Conservation (phyloP, 257 asterid genomes). For the Rauvolfia tetraphylla region DNA sequence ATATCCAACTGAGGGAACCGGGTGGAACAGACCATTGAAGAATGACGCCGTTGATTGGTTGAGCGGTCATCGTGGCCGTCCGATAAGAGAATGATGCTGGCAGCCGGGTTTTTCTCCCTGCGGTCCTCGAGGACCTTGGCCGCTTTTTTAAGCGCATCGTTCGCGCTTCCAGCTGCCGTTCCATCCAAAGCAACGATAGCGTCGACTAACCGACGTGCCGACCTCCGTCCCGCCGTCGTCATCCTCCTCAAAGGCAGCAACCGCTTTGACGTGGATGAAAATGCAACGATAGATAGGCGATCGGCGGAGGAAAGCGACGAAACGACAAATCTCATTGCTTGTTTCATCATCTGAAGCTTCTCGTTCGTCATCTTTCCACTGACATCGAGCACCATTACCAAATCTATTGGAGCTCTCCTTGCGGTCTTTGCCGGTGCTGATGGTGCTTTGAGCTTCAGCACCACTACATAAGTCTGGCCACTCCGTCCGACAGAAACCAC, state of each 20-base stretch:
- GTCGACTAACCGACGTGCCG: slow-evolving; percentile 85
- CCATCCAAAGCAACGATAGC: slow-evolving; percentile 63
- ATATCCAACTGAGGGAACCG: slow-evolving; percentile 52
- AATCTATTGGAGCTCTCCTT: slow-evolving; percentile 69
- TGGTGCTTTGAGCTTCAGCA: slow-evolving; percentile 70
- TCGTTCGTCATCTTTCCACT: slow-evolving; percentile 53
- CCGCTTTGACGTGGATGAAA: slow-evolving; percentile 80
- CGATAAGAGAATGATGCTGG: slow-evolving; percentile 62
- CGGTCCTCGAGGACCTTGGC: slow-evolving; percentile 94
- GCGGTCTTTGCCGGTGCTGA: slow-evolving; percentile 25
- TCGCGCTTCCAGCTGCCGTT: slow-evolving; percentile 46
- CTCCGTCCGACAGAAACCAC: slow-evolving; percentile 69
- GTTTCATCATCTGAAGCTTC: slow-evolving; percentile 67
- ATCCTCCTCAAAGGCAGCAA: slow-evolving; percentile 75
- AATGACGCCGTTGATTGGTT: slow-evolving; percentile 18
- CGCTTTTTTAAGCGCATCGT: slow-evolving; percentile 81
- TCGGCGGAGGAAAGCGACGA: slow-evolving; percentile 79
- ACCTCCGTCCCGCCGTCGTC: slow-evolving; percentile 68
- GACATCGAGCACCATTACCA: slow-evolving; percentile 76
- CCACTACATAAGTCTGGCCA: slow-evolving; percentile 60
- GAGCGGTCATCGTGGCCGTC: slow-evolving; percentile 47
- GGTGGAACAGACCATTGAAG: slow-evolving; percentile 47
- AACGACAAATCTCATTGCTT: slow-evolving; percentile 60
- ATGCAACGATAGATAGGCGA: slow-evolving; percentile 86
- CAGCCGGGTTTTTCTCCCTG: slow-evolving; percentile 67